A percentile compares a stretch with the other conserved stretches of the same genome.
Evolutionary conservation across 139 green algal species (phyloP).

Genomic region (Coelastrella sp.): DNA sequence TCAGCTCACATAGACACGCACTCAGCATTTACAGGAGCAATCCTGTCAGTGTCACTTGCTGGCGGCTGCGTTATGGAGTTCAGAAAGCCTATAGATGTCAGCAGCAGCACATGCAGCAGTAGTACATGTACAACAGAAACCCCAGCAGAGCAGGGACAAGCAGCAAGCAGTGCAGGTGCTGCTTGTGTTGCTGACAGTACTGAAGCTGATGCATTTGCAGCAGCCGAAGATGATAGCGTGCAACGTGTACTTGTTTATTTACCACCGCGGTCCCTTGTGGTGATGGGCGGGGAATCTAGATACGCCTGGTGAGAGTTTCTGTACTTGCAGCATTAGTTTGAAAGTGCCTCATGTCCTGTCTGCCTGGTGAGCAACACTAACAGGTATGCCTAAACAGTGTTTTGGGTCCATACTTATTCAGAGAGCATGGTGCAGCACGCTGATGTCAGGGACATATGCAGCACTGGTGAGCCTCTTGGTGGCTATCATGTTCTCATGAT

Average conservation of each 20-base stretch:
- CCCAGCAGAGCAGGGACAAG: slow-evolving; percentile 9
- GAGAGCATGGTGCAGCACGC: too few species aligned
- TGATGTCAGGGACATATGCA: too few species aligned
- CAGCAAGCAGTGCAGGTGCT: slow-evolving; percentile 25
- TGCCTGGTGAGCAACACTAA: too few species aligned
- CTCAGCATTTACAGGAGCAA: slow-evolving; percentile 88
- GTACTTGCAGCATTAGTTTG: too few species aligned
- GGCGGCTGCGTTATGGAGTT: slow-evolving; percentile 90
- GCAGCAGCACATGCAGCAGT: slow-evolving; percentile 19
- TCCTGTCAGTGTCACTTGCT: slow-evolving; percentile 88
- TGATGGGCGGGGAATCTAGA: slow-evolving; percentile 88
- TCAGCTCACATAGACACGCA: slow-evolving; percentile 96
- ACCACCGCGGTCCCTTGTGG: slow-evolving; percentile 86
- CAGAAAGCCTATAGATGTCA: slow-evolving; percentile 49
- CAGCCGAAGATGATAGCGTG: slow-evolving; percentile 1
- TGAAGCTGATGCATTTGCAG: background rate
- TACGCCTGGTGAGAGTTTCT: slow-evolving; percentile 78
- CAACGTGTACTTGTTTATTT: slow-evolving; percentile 70
- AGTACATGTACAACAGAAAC: slow-evolving; percentile 19
- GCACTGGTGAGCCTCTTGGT: too few species aligned
- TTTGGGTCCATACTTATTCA: too few species aligned
- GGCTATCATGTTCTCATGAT: too few species aligned
- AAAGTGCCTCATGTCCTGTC: background rate
- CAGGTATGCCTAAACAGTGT: too few species aligned
- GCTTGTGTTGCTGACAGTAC: background rate